Base-by-base conservation (phyloP, 2,329 filamentous ascomycete species). In the Botrytis byssoidea region DNA sequence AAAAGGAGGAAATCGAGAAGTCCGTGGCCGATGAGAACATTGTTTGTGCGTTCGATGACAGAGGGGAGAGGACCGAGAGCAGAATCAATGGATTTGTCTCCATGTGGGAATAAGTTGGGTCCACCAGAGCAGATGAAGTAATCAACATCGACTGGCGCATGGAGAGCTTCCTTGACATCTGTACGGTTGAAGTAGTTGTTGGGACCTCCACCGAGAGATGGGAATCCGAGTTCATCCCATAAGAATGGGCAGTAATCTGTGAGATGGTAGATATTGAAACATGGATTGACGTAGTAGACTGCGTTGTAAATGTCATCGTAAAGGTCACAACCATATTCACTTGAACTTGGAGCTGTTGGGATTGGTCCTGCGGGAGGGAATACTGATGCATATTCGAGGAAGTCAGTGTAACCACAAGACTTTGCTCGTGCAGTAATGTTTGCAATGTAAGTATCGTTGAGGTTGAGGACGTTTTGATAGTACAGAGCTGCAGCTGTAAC, bases 251-350 rank as follows among this genome's bases (percentile, higher is more conserved):
- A 81, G 51, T 42, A 90, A 22, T 86, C 87, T 32, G 86, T 87
- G 29, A 92, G 84, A 60, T 88, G 85, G 80, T 91, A 91, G 59
- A 90, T 83, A 78, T 91, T 87, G 81, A 90, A 92, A 83, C 90
- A 92, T 0, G 79, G 79, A 81, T 92, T 92, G 51, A 87, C 83
- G 18, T 83, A 79, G 55, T 84, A 81, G 20, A 84, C 85, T 20
- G 88, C 89, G 4, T 84, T 78, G 77, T 77, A 82, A 82, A 76
- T 89, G 85, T 74, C 86, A 83, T 79, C 76, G 32, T 71, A 79
- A 12, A 81, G 7, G 44, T 78, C 75, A 65, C 80, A 81, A 4
- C 77, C 77, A 16, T 70, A 57, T 37, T 42, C 40, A 14, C 16
- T 51, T 5, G 71, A 77, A 63, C 68, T 70, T 65, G 77, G 77